Conservation (phyloP, 345 rosid genomes). For the Geranium rotundifolium region DNA sequence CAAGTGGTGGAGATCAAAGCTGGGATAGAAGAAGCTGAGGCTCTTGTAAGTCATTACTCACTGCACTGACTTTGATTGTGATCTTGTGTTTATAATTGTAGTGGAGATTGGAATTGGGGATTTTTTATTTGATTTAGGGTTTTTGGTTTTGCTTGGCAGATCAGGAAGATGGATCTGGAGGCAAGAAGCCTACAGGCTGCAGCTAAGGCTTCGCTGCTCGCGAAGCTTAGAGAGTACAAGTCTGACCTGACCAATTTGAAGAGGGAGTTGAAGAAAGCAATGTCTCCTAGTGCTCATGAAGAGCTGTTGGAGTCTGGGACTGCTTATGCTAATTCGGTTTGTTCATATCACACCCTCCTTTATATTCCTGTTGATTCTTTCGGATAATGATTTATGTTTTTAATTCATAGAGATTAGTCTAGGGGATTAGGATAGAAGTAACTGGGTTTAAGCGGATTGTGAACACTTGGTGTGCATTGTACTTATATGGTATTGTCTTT, state of each 20-base stretch:
- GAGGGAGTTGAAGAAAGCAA: constrained; percentile 57
- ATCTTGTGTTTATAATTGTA: too few relatives aligned
- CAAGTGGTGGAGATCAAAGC: constrained; percentile 50
- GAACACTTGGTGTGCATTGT: neutral
- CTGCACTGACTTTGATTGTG: neutral
- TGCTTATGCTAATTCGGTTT: constrained; percentile 41
- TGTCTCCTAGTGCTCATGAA: constrained; percentile 43
- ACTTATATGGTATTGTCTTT: too few relatives aligned
- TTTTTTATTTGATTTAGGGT: neutral
- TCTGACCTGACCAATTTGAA: constrained; percentile 71
- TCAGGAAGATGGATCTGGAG: constrained; percentile 86
- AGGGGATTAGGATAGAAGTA: too few relatives aligned
- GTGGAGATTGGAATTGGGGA: neutral
- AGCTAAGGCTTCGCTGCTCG: constrained; percentile 67
- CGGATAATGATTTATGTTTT: too few relatives aligned
- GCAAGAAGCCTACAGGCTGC: constrained; percentile 79
- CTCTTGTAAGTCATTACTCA: constrained; percentile 33
- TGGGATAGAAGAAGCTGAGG: constrained; percentile 80
- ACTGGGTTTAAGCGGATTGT: neutral
- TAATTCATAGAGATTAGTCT: too few relatives aligned
- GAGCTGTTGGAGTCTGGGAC: constrained; percentile 59
- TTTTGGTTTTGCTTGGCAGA: constrained; percentile 20
- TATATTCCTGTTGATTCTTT: too few relatives aligned
- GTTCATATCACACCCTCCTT: neutral
- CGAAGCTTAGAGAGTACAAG: constrained; percentile 81